Percentiles rank a stretch among this genome's conserved stretches.
These are phyloP conservation scores for Thermomucor indicae-seudaticae DNA, from an alignment of 371 early-diverging fungal species.

Conservation along the genomic window DNA sequence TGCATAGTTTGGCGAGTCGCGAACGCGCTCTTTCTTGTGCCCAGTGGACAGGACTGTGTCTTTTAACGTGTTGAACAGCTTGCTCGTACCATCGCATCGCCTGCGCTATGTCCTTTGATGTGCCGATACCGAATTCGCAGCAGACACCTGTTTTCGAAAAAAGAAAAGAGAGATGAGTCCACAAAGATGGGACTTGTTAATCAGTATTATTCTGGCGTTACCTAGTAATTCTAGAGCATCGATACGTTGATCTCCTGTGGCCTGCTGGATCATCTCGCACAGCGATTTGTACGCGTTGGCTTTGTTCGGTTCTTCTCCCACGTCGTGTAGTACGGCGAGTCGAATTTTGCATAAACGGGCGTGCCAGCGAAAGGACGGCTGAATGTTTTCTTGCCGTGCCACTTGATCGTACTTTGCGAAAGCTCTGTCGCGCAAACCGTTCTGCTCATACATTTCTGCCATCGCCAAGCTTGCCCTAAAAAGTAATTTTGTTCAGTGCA, in stretches of 20 bases:
- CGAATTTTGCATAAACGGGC: conserved; percentile 8
- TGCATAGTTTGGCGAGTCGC: conserved; percentile 16
- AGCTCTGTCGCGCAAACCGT: conserved; percentile 6
- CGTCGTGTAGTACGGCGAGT: conserved; percentile 8
- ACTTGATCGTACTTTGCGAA: conserved; percentile 7
- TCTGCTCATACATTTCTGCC: conserved; percentile 8
- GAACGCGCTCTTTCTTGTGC: conserved; percentile 24
- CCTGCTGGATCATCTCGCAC: conserved; percentile 6
- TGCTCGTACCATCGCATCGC: conserved; percentile 10
- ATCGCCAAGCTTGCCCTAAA: conserved; percentile 19
- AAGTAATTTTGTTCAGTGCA: conserved; percentile 3
- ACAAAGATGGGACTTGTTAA: not conserved
- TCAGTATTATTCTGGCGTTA: conserved; percentile 2
- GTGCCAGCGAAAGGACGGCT: conserved; percentile 12
- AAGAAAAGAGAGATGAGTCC: not conserved
- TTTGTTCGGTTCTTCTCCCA: not conserved
- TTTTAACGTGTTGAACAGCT: not conserved
- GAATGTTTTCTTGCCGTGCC: conserved; percentile 1
- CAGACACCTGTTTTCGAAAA: conserved; percentile 14
- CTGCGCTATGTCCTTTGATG: not conserved
- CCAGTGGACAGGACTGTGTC: conserved; percentile 13
- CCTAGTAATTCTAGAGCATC: conserved; percentile 19
- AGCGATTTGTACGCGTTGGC: conserved; percentile 4
- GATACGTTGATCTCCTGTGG: conserved; percentile 1
- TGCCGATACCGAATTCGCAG: conserved; percentile 16